Conservation (phyloP, 169 alveolate species). For the Plasmodium malariae region DNA sequence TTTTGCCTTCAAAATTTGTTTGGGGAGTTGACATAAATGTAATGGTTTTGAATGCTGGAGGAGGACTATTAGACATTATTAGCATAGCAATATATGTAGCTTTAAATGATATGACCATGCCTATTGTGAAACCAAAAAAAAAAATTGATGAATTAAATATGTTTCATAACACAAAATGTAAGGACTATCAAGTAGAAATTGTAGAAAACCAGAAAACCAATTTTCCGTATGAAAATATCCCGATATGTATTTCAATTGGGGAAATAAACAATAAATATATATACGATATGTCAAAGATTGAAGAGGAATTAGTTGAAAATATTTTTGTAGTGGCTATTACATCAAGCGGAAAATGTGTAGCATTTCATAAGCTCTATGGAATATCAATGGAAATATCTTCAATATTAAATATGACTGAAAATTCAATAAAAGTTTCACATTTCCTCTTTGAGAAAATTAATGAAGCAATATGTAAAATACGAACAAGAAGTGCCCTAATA, state of each 20-base stretch:
- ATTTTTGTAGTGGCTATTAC: constrained; percentile 70
- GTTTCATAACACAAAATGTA: constrained; percentile 49
- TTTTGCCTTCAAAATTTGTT: constrained; percentile 79
- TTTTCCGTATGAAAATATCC: constrained; percentile 62
- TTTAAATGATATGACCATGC: constrained; percentile 78
- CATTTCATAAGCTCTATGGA: constrained; percentile 67
- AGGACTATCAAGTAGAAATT: constrained; percentile 61
- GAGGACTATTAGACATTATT: constrained; percentile 80
- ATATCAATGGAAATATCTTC: constrained; percentile 70
- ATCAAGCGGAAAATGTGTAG: constrained; percentile 75
- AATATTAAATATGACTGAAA: constrained; percentile 64
- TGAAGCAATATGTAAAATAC: constrained; percentile 62
- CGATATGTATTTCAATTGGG: constrained; percentile 73
- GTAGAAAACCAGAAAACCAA: constrained; percentile 35
- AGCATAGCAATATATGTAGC: constrained; percentile 83
- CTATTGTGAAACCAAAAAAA: constrained; percentile 76
- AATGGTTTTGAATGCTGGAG: constrained; percentile 84
- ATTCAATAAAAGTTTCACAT: constrained; percentile 59
- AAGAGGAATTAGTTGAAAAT: constrained; percentile 68
- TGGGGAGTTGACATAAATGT: constrained; percentile 82
- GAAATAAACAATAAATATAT: constrained; percentile 73
- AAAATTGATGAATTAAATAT: constrained; percentile 77
- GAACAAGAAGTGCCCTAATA: no score
- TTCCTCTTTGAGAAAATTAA: constrained; percentile 53
- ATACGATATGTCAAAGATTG: constrained; percentile 74